A percentile compares a stretch with the other conserved stretches of the same genome.
Conservation (phyloP, 1,284 basidiomycete genomes). For the Cystobasidium sp. region DNA sequence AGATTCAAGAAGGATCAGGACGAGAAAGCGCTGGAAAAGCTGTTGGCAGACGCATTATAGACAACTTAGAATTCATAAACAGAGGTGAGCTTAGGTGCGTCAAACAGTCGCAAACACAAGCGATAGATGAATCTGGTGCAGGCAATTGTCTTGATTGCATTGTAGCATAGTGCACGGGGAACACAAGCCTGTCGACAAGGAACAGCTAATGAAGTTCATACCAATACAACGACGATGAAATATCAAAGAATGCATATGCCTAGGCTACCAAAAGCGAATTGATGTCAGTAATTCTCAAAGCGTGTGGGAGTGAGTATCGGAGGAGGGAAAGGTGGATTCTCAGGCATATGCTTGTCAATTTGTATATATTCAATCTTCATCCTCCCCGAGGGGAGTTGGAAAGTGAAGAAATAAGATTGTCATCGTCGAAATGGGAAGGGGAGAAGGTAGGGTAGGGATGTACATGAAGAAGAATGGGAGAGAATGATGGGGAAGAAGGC, state of each 20-base stretch:
- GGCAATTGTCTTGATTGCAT: no score
- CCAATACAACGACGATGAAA: no score
- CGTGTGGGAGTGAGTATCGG: not conserved
- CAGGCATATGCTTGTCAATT: constrained; percentile 46
- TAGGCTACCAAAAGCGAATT: no score
- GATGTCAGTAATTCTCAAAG: not conserved
- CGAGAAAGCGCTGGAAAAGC: constrained; percentile 1
- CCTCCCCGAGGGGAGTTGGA: constrained; percentile 39
- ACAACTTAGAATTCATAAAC: no score
- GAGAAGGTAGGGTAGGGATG: not conserved
- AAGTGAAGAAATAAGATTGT: constrained; percentile 45
- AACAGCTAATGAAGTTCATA: no score
- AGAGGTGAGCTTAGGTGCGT: no score
- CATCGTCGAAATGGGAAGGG: constrained; percentile 23
- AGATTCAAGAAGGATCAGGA: constrained; percentile 24
- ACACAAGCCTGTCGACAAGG: no score
- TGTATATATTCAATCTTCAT: constrained; percentile 41
- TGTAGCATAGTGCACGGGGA: no score
- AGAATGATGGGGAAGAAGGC: not conserved
- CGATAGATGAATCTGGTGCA: no score
- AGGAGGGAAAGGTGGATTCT: constrained; percentile 14
- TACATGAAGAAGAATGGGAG: no score
- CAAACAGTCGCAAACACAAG: no score
- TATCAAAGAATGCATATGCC: no score
- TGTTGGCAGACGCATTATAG: not conserved